phyloP scores from a whole-genome alignment of 2,329 filamentous ascomycete species.

The Samsoniella hepiali region DNA sequence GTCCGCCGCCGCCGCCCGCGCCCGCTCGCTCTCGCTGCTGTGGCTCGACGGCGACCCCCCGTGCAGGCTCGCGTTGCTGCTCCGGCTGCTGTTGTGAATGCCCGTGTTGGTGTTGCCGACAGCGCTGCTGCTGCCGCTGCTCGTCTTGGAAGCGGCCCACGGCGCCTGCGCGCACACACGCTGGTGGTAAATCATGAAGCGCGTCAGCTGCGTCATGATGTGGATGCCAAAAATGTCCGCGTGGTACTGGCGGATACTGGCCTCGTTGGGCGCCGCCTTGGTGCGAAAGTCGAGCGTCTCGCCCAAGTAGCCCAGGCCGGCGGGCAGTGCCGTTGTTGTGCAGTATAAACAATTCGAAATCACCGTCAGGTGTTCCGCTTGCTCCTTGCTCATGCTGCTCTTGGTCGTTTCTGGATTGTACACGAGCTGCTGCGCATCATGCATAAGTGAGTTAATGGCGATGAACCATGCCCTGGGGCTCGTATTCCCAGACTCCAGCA shows the following conservation, averaged over 20 bases:
- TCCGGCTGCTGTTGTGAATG: neutral
- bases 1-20: constrained; percentile 1
- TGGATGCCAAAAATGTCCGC: constrained; percentile 32
- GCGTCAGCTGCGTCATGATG: constrained; percentile 33
- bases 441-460: constrained; percentile 38
- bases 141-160: constrained; percentile 19
- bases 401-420: constrained; percentile 26
- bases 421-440: constrained; percentile 33
- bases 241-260: constrained; percentile 27
- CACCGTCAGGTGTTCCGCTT: constrained; percentile 2
- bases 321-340: constrained; percentile 30
- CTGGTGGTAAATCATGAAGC: constrained; percentile 34
- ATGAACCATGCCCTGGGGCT: constrained; percentile 38
- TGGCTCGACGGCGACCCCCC: constrained; percentile 12
- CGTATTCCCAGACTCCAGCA: constrained; percentile 30
- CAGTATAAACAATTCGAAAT: constrained; percentile 19
- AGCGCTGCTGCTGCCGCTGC: no score
- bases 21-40: neutral
- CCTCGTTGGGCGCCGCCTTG: constrained; percentile 11
- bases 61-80: no score
- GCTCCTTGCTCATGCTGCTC: constrained; percentile 20
- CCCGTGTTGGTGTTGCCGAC: neutral
- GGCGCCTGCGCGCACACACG: constrained; percentile 24
- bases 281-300: constrained; percentile 31
- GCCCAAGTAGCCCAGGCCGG: constrained; percentile 28